phyloP scores from a whole-genome alignment of 2,329 filamentous ascomycete species.

The Chaetomium olivaceum region DNA sequence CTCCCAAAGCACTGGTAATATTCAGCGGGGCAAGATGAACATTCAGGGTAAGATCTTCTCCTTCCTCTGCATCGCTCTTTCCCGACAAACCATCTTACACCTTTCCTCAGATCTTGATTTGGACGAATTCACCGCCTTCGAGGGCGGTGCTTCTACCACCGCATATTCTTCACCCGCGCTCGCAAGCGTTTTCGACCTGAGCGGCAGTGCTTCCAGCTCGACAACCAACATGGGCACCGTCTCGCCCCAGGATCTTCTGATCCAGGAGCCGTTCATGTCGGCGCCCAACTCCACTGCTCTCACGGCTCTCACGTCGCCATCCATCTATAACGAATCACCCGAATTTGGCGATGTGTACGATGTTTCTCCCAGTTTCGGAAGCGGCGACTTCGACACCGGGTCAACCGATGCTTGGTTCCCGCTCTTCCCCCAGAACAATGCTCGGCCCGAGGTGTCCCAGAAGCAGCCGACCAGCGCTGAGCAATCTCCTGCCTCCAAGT shows the following conservation, averaged over 20 bases:
- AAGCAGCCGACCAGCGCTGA: conserved; percentile 34
- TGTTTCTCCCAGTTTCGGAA: conserved; percentile 74
- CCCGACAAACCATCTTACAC: conserved; percentile 37
- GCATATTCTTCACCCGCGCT: conserved; percentile 57
- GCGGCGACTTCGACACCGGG: conserved; percentile 55
- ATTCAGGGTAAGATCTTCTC: conserved; percentile 51
- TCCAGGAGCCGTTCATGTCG: conserved; percentile 69
- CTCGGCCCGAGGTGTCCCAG: conserved; percentile 32
- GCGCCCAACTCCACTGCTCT: conserved; percentile 79
- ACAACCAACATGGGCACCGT: conserved; percentile 67
- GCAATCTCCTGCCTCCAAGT: conserved; percentile 46
- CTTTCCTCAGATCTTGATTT: conserved; percentile 55
- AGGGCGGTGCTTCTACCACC: conserved; percentile 50
- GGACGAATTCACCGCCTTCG: conserved; percentile 60
- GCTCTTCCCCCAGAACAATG: conserved; percentile 63
- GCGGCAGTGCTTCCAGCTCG: conserved; percentile 49
- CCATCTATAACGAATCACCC: conserved; percentile 75
- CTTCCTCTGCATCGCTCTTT: conserved; percentile 26
- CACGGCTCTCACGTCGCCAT: conserved; percentile 83
- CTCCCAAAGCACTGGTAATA: conserved; percentile 58
- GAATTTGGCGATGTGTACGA: conserved; percentile 70
- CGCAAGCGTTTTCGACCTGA: conserved; percentile 53
- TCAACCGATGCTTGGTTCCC: conserved; percentile 67
- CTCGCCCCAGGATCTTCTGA: conserved; percentile 78
- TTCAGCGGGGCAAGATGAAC: conserved; percentile 57